Conservation (phyloP, 2,329 filamentous ascomycete genomes). For the Pseudocercospora pini-densiflorae region DNA sequence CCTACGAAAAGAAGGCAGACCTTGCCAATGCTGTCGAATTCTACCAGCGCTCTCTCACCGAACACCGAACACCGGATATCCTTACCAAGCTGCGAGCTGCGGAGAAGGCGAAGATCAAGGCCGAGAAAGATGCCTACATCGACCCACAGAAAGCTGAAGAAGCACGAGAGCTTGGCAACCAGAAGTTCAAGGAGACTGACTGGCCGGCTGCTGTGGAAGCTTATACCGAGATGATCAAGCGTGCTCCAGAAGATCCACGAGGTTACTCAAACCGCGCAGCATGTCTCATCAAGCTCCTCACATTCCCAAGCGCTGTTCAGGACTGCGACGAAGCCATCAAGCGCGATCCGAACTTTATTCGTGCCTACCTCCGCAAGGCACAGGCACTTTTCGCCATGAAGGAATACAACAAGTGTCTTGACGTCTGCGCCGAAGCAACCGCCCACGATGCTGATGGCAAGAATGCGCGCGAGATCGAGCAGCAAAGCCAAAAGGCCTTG, state of each 20-base stretch:
- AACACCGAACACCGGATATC: constrained; percentile 94
- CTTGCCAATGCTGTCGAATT: constrained; percentile 78
- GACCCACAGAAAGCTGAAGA: constrained; percentile 92
- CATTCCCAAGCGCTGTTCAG: constrained; percentile 89
- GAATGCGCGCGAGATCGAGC: constrained; percentile 88
- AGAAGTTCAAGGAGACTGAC: constrained; percentile 95
- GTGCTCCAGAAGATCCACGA: constrained; percentile 86
- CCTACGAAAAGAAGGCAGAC: constrained; percentile 89
- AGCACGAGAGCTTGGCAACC: constrained; percentile 90
- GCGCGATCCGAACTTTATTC: constrained; percentile 89
- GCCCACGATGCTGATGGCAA: constrained; percentile 78
- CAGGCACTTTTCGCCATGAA: constrained; percentile 97
- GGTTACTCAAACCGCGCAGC: constrained; percentile 98
- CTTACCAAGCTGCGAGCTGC: constrained; percentile 88
- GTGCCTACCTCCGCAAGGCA: constrained; percentile 94
- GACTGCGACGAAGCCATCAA: constrained; percentile 93
- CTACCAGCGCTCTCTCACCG: constrained; percentile 92
- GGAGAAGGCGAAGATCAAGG: constrained; percentile 83
- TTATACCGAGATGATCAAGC: constrained; percentile 97
- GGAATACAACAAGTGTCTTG: constrained; percentile 93
- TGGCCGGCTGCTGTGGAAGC: constrained; percentile 94
- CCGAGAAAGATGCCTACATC: constrained; percentile 78
- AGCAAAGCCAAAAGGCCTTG: constrained; percentile 91
- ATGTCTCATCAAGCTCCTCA: constrained; percentile 94
- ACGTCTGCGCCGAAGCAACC: constrained; percentile 81